Evolutionary conservation across 176 grass and related monocot genomes (phyloP).

Genomic region (Elaeis guineensis): DNA sequence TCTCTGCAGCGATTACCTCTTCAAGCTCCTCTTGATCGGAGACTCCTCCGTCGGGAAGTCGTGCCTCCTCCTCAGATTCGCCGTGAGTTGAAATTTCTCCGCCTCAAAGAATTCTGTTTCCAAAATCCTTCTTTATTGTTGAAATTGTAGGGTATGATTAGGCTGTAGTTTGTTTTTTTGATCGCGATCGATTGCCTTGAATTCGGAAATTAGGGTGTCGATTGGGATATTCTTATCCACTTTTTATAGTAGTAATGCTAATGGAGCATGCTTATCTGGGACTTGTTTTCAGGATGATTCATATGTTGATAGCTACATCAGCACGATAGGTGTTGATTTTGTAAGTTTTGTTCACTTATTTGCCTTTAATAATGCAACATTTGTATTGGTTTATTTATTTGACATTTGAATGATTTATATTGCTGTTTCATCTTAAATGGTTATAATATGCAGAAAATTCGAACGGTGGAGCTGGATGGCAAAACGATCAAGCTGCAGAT

Average conservation of each 20-base stretch:
- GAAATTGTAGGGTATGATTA: not conserved
- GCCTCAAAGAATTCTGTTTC: not conserved
- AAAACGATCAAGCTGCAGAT: slow-evolving; percentile 88
- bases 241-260: too few species aligned
- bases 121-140: not conserved
- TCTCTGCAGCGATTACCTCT: slow-evolving; percentile 77
- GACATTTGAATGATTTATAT: too few species aligned
- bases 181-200: too few species aligned
- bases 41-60: slow-evolving; percentile 96
- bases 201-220: too few species aligned
- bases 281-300: slow-evolving; percentile 59
- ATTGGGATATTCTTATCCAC: too few species aligned
- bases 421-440: too few species aligned
- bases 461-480: slow-evolving; percentile 66
- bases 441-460: slow-evolving; percentile 60
- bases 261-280: not conserved
- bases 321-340: slow-evolving; percentile 97
- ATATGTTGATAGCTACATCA: slow-evolving; percentile 88
- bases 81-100: slow-evolving; percentile 28
- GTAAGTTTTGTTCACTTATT: slow-evolving; percentile 27
- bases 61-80: slow-evolving; percentile 84
- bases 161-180: too few species aligned
- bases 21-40: slow-evolving; percentile 98
- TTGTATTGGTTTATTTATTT: too few species aligned
- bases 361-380: too few species aligned